Evolutionary conservation across 306 rosid genomes (phyloP), one percentile per base, ranked within the genome.

Genomic region (Pterocarpus santalinus): DNA sequence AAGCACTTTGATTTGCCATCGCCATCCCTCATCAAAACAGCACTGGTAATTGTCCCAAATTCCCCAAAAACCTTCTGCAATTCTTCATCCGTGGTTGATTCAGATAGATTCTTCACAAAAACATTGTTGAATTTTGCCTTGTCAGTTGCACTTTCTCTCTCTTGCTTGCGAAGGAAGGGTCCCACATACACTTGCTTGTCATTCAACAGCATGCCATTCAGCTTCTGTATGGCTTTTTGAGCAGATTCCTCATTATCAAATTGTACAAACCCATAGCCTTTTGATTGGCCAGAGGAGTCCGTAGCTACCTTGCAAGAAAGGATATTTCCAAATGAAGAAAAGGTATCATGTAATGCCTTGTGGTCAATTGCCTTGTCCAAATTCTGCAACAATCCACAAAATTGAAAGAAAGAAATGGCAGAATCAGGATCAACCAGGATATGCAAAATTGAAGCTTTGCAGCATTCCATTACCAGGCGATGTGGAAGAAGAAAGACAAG

Each of bases 131-230:
- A 96, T 34, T 80, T 92, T 1, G 83, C 84, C 79, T 89, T 93
- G 69, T 92, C 97, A 65, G 28, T 2, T 14, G 69, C 58, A 84
- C 73, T 62, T 0, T 96, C 99, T 74, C 99, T 87, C 88, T 96
- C 99, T 85, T 93, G 99, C 88, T 96, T 96, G 83, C 98, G 99
- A 72, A 90, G 94, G 85, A 96, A 96, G 74, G 99, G 99, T 32
- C 99, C 99, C 72, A 96, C 99, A 86, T 53, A 96, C 38, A 96
- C 99, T 89, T 92, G 97, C 77, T 96, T 96, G 79, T 96, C 99
- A 81, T 96, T 96, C 77, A 96, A 44, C 84, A 96, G 89, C 99
- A 96, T 96, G 11, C 99, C 99, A 84, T 96, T 92, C 82, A 96
- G 89, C 86, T 92, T 87, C 80, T 90, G 94, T 17, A 93, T 96